Evolutionary conservation across 257 asterid species (phyloP).

Genomic region (Solanum okadae): DNA sequence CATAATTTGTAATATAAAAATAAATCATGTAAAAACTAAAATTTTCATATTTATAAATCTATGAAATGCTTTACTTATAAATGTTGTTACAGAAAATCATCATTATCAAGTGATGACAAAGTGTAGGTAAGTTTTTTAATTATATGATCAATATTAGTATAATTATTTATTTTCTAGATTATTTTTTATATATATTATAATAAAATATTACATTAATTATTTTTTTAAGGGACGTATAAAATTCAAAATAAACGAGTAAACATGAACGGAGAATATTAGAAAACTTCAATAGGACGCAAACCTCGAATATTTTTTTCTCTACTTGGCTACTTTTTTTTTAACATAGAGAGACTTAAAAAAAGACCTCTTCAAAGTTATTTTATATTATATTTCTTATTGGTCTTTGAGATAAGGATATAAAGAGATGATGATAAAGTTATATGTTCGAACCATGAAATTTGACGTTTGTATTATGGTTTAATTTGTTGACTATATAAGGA

Average conservation of each 20-base stretch:
- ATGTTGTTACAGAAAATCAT: too few species aligned
- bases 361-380: neutral
- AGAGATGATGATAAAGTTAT: neutral
- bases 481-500: too few species aligned
- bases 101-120: too few species aligned
- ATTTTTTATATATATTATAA: too few species aligned
- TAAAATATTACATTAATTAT: too few species aligned
- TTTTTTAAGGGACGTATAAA: too few species aligned
- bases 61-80: neutral
- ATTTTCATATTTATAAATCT: neutral
- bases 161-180: too few species aligned
- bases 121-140: neutral
- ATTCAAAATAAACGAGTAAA: too few species aligned
- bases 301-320: neutral
- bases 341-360: neutral
- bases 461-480: neutral
- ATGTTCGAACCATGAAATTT: neutral
- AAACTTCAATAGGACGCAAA: neutral
- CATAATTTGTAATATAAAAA: neutral
- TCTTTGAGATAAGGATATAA: neutral
- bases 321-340: neutral
- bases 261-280: neutral
- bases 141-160: too few species aligned
- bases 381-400: neutral
- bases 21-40: neutral